These are phyloP conservation scores for Penicillium desertorum DNA, from an alignment of 495 filamentous ascomycete species.

Conservation along the genomic window DNA sequence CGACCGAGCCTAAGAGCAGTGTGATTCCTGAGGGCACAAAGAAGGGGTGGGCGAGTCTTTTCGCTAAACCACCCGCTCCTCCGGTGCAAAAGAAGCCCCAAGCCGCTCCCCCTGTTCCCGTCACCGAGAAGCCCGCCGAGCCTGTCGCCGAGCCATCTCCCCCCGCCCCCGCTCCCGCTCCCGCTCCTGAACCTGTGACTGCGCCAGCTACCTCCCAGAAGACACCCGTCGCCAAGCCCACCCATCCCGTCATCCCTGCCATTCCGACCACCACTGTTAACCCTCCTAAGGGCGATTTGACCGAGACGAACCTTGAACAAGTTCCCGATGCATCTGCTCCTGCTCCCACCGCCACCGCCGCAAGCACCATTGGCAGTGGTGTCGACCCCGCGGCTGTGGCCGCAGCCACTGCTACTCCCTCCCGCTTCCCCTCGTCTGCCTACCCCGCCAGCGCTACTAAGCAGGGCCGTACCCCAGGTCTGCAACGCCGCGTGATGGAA, in stretches of 20 bases:
- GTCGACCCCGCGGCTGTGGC: conserved; percentile 62
- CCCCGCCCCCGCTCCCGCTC: neutral
- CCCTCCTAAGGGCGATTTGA: conserved; percentile 81
- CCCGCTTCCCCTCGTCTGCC: conserved; percentile 61
- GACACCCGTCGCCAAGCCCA: conserved; percentile 31
- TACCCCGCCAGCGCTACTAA: conserved; percentile 75
- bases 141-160: conserved; percentile 29
- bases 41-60: conserved; percentile 65
- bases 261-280: conserved; percentile 56
- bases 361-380: conserved; percentile 86
- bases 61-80: conserved; percentile 50
- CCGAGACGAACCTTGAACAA: conserved; percentile 87
- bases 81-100: conserved; percentile 40
- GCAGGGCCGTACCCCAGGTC: conserved; percentile 74
- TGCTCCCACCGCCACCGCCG: conserved; percentile 74
- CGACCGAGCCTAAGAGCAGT: conserved; percentile 43
- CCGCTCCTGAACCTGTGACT: conserved; percentile 31
- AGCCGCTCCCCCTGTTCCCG: conserved; percentile 30
- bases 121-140: conserved; percentile 31
- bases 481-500: conserved; percentile 80
- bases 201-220: conserved; percentile 31
- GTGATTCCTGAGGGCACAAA: conserved; percentile 50
- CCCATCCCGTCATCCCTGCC: conserved; percentile 34
- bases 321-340: conserved; percentile 76
- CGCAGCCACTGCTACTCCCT: conserved; percentile 54